Evolutionary conservation across 2,329 filamentous ascomycete species (phyloP).

Genomic region (Diaporthe nobilis): DNA sequence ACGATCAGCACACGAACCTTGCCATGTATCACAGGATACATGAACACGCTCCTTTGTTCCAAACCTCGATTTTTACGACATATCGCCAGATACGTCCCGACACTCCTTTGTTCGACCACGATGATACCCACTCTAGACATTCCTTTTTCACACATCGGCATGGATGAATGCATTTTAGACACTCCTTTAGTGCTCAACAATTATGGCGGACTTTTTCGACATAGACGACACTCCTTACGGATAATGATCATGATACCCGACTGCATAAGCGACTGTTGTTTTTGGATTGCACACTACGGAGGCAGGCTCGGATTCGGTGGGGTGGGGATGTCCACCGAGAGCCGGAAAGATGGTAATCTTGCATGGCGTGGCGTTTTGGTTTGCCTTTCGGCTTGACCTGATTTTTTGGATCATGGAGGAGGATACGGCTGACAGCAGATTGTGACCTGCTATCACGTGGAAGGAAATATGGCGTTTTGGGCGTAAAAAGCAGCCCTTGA

Average conservation of each 20-base stretch:
- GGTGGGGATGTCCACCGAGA: conserved; percentile 6
- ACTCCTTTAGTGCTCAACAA: conserved; percentile 49
- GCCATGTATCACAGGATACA: conserved; percentile 51
- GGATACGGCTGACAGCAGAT: conserved; percentile 8
- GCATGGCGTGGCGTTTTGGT: conserved; percentile 43
- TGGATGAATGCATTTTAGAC: conserved; percentile 53
- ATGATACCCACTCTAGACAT: conserved; percentile 62
- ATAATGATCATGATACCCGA: conserved; percentile 61
- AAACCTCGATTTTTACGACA: conserved; percentile 44
- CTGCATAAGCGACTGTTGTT: conserved; percentile 67
- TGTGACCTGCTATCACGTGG: conserved; percentile 19
- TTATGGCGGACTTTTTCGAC: conserved; percentile 53
- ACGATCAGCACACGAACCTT: conserved; percentile 45
- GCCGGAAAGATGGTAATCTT: conserved; percentile 25
- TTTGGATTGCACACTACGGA: conserved; percentile 31
- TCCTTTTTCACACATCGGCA: conserved; percentile 54
- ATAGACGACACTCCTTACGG: conserved; percentile 63
- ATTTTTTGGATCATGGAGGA: conserved; percentile 1
- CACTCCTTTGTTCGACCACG: conserved; percentile 50
- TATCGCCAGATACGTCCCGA: conserved; percentile 45
- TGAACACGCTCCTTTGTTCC: conserved; percentile 50
- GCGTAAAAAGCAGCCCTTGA: conserved; percentile 19
- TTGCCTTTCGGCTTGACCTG: conserved; percentile 9
- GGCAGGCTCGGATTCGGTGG: conserved; percentile 31
- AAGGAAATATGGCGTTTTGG: conserved; percentile 35